Evolutionary conservation across 805 yeast genomes (phyloP), one percentile per base, ranked within the genome.

Genomic region (Wickerhamiella vanderwaltii): DNA sequence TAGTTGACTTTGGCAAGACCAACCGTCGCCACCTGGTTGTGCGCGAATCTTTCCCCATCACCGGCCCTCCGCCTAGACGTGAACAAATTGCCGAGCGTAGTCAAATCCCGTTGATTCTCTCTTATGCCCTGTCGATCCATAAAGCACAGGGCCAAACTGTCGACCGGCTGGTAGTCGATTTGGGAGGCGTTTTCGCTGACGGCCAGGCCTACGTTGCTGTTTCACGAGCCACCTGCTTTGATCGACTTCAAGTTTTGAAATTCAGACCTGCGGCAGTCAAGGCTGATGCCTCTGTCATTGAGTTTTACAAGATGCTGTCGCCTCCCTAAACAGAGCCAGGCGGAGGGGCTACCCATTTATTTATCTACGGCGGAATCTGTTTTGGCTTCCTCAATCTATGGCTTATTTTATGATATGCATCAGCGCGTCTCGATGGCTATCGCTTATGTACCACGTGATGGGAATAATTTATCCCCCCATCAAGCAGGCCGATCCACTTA

Each of bases 171-270:
- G 68, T 72, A 44, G 94, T 88, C 5, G 94, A 91, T 58, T 66
- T 91, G 46, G 64, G 68, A 20, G 67, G 69, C 43, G 76, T 82
- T 1, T 88, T 88, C 60, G 97, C 86, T 54, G 77, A 74, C 43
- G 98, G 98, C 0, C 98, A 91, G 57, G 94, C 94, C 0, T 91
- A 91, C 57, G 98, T 91, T 17, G 98, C 98, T 0, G 64, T 91
- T 24, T 85, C 95, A 1, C 72, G 98, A 60, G 97, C 96, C 3
- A 80, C 79, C 0, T 72, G 80, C 19, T 70, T 88, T 53, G 75
- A 75, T 3, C 84, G 91, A 0, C 65, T 91, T 28, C 94, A 86
- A 53, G 84, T 91, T 3, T 60, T 75, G 44, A 83, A 85, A 50
- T 91, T 88, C 59, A 66, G 72, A 42, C 70, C 69, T 24, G 52